These are phyloP conservation scores for Trichoderma guizhouense DNA, from an alignment of 2,329 filamentous ascomycete species.

Conservation along the genomic window DNA sequence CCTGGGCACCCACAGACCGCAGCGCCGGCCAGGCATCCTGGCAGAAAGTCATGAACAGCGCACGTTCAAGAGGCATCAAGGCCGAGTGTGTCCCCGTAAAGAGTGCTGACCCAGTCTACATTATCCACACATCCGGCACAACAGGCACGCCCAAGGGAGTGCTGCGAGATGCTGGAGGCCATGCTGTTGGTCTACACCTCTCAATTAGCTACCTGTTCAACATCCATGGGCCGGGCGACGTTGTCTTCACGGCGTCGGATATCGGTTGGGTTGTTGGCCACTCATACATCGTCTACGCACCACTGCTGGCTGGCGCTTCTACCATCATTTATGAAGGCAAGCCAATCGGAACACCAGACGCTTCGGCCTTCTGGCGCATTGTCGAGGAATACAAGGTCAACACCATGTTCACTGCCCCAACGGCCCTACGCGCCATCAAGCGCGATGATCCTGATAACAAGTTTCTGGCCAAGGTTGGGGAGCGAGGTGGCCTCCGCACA, in stretches of 20 bases:
- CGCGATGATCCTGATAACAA: conserved; percentile 77
- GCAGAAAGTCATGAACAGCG: conserved; percentile 72
- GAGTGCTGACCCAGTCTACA: conserved; percentile 78
- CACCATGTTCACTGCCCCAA: conserved; percentile 81
- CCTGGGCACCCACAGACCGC: conserved; percentile 69
- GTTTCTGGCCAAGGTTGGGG: conserved; percentile 60
- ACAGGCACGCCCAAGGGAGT: conserved; percentile 83
- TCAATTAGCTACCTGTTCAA: conserved; percentile 81
- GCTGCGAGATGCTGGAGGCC: conserved; percentile 75
- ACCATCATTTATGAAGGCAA: conserved; percentile 94
- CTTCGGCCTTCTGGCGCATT: conserved; percentile 84
- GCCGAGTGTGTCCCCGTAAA: conserved; percentile 74
- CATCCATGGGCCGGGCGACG: conserved; percentile 78
- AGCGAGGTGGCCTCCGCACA: conserved; percentile 65
- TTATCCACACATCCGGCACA: conserved; percentile 85
- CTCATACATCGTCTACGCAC: conserved; percentile 85
- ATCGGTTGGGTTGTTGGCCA: conserved; percentile 75
- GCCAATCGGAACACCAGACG: conserved; percentile 82
- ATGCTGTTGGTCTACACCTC: conserved; percentile 79
- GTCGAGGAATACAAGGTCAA: conserved; percentile 83
- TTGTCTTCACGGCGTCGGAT: conserved; percentile 70
- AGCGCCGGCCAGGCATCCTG: conserved; percentile 71
- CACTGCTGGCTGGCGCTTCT: conserved; percentile 78
- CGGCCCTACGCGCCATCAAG: conserved; percentile 79
- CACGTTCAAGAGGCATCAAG: conserved; percentile 61